A percentile compares a stretch with the other conserved stretches of the same genome.
phyloP scores from a whole-genome alignment of 2,329 filamentous ascomycete genomes.

The Colletotrichum horii region DNA sequence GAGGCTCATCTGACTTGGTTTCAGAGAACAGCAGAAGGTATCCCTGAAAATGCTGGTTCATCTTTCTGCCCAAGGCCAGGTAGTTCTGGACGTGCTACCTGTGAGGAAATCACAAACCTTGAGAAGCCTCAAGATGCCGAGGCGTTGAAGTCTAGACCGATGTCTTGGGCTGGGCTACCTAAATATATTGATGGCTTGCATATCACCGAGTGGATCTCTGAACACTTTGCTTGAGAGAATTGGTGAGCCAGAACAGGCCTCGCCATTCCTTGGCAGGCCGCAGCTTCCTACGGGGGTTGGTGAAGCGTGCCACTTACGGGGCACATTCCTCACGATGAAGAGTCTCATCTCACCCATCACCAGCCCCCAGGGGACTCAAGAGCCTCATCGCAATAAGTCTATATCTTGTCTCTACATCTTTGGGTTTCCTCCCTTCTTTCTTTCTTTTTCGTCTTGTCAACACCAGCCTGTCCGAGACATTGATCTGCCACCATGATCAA shows the following conservation, averaged over 20 bases:
- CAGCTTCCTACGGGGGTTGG: background rate
- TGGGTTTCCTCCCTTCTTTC: background rate
- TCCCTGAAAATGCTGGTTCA: background rate
- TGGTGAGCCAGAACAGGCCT: background rate
- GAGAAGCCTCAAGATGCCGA: background rate
- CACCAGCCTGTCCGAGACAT: background rate
- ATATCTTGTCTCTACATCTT: background rate
- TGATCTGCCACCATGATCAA: background rate
- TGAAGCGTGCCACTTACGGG: background rate
- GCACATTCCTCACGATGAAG: slow-evolving; percentile 1
- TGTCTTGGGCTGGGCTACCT: background rate
- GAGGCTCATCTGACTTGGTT: background rate
- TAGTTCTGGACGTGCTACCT: background rate
- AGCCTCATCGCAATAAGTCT: background rate
- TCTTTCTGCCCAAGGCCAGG: background rate
- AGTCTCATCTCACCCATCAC: background rate
- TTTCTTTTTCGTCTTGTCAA: background rate
- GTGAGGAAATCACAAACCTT: background rate
- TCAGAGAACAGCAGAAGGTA: background rate
- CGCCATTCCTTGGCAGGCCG: background rate
- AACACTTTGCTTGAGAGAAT: background rate
- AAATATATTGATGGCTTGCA: background rate
- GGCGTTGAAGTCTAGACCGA: background rate
- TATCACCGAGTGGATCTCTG: background rate
- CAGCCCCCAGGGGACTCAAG: background rate